A percentile compares a stretch with the other conserved stretches of the same genome.
phyloP scores from a whole-genome alignment of 2,329 filamentous ascomycete species.

The Xylaria digitata region DNA sequence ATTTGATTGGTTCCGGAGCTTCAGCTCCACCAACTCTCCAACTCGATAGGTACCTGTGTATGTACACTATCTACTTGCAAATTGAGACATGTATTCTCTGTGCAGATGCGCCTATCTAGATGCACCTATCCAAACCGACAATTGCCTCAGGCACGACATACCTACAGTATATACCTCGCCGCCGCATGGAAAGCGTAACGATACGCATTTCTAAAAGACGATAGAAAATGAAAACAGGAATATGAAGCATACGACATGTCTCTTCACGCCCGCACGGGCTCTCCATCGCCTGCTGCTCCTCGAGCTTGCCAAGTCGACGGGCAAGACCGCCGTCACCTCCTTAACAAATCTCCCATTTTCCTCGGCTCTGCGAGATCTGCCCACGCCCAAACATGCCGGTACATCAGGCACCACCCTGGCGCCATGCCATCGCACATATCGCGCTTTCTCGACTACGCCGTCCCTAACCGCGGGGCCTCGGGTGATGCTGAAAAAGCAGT shows the following conservation, averaged over 20 bases:
- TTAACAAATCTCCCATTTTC: constrained; percentile 9
- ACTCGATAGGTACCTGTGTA: not conserved
- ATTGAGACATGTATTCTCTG: no score
- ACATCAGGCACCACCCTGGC: not conserved
- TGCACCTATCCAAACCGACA: not conserved
- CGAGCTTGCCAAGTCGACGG: constrained; percentile 33
- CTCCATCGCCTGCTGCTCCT: constrained; percentile 47
- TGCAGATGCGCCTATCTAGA: no score
- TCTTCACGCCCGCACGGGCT: constrained; percentile 47
- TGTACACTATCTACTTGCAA: no score
- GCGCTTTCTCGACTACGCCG: constrained; percentile 25
- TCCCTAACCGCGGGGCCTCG: constrained; percentile 2
- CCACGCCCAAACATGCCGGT: constrained; percentile 30
- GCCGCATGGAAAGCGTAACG: constrained; percentile 1
- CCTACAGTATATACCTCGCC: not conserved
- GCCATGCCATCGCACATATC: constrained; percentile 3
- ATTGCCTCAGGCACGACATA: not conserved
- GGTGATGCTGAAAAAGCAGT: constrained; percentile 41
- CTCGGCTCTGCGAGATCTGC: not conserved
- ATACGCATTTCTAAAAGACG: not conserved
- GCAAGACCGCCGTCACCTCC: constrained; percentile 16
- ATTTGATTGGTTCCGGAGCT: constrained; percentile 40
- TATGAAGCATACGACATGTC: constrained; percentile 45
- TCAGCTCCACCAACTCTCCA: constrained; percentile 23
- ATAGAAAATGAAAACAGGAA: not conserved